These are phyloP conservation scores for Leptodontidium sp. DNA, from an alignment of 2,329 filamentous ascomycete species.

Conservation along the genomic window DNA sequence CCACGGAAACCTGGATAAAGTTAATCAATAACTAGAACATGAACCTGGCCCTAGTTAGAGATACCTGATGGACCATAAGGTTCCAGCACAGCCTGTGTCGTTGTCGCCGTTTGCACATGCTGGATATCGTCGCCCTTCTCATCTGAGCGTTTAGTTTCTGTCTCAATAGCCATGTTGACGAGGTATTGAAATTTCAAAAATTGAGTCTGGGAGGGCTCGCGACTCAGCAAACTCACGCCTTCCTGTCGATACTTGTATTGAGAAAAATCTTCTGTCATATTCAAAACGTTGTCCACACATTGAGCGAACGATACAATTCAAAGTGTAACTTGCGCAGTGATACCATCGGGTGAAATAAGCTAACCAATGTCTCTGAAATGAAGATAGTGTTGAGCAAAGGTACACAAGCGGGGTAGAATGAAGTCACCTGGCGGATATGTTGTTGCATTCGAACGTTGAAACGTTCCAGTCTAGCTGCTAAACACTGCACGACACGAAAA, in stretches of 20 bases:
- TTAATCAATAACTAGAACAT: not conserved
- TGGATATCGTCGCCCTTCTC: not conserved
- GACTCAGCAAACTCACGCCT: too few relatives aligned
- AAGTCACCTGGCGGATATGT: not conserved
- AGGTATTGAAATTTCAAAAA: too few relatives aligned
- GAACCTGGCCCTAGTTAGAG: not conserved
- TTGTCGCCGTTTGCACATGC: not conserved
- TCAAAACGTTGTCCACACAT: too few relatives aligned
- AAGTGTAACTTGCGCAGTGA: too few relatives aligned
- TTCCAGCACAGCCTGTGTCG: not conserved
- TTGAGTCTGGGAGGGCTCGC: not conserved
- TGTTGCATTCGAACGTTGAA: not conserved
- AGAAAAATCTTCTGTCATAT: too few relatives aligned
- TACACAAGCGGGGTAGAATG: not conserved
- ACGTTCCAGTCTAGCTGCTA: not conserved
- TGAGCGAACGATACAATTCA: too few relatives aligned
- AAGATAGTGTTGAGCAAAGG: too few relatives aligned
- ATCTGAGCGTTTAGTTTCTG: not conserved
- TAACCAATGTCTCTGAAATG: too few relatives aligned
- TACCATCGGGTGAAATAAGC: too few relatives aligned
- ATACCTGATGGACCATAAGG: slow-evolving; percentile 15
- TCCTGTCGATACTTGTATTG: too few relatives aligned
- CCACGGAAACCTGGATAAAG: not conserved
- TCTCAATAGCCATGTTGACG: not conserved
- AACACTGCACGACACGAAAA: too few relatives aligned